Base-by-base conservation (phyloP, 2,329 filamentous ascomycete species). In the Diaporthe ampelina region DNA sequence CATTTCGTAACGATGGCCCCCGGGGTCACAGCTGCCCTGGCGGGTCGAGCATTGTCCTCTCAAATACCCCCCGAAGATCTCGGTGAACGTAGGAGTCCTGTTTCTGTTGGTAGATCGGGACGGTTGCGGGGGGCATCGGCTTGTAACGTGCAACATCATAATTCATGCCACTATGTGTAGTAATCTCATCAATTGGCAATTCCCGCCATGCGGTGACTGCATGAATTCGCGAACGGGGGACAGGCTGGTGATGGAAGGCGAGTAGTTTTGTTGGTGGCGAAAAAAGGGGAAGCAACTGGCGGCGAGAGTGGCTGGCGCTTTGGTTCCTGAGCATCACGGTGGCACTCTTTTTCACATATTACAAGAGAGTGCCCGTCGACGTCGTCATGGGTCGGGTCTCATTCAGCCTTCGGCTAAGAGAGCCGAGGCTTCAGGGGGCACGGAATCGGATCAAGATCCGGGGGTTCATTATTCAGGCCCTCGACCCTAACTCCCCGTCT, bases 391-490 rank as follows among this genome's bases (percentile, higher is more conserved):
- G 35, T 13, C 35, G 35, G 10, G 11, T 67, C 21, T 37, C 29
- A 48, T 21, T 65, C 61, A 32, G 26, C 43, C 26, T 9, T 50
- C 43, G 45, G 61, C 7, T 37, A 15, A 5, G 29, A 21, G 29
- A 50, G 43, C 61, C 43, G 45, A 67, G 26, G 29, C 45, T 19
- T 37, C 26, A 37, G 50, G 21, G 61, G 29, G 45, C 43, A 24
- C 61, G 61, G 43, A 52, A 35, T 67, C 61, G 61, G 61, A 67
- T 52, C 45, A 32, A 50, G 43, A 67, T 67, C 61, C 61, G 61
- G 61, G 50, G 37, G 37, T 13, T 40, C 37, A 40, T 40, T 19
- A 17, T 43, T 43, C 40, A 43, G 17, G 13, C 40, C 40, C 45
- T 48, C 52, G 29, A 50, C 45, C 63, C 63, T 37, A 52, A 67